These are phyloP conservation scores for Ceratorhiza oryzae-sativae DNA, from an alignment of 1,284 basidiomycete genomes.

Conservation along the genomic window DNA sequence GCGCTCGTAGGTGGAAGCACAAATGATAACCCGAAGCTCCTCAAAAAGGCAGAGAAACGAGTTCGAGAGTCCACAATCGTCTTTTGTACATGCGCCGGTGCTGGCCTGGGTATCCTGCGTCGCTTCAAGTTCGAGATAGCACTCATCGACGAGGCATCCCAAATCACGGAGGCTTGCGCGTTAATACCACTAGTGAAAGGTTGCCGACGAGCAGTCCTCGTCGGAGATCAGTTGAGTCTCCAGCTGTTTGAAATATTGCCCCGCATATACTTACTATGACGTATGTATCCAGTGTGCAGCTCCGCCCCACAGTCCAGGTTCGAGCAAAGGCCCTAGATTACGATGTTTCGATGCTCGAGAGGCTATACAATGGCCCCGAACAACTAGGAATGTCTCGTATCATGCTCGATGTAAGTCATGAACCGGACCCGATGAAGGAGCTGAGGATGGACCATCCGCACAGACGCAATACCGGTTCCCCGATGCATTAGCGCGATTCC, in stretches of 20 bases:
- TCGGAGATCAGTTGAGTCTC: slow-evolving; percentile 69
- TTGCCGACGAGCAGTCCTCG: slow-evolving; percentile 61
- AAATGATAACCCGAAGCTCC: slow-evolving; percentile 63
- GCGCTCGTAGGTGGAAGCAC: slow-evolving; percentile 66
- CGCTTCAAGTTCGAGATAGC: slow-evolving; percentile 66
- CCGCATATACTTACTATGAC: background rate
- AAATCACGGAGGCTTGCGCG: slow-evolving; percentile 63
- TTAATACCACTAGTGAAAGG: slow-evolving; percentile 71
- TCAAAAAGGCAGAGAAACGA: slow-evolving; percentile 64
- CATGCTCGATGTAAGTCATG: slow-evolving; percentile 62
- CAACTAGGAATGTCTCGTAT: slow-evolving; percentile 57
- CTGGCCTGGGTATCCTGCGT: slow-evolving; percentile 64
- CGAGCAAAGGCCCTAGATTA: slow-evolving; percentile 64
- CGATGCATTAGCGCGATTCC: slow-evolving; percentile 62
- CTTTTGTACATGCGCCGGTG: slow-evolving; percentile 70
- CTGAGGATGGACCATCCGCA: background rate
- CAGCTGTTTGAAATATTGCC: background rate
- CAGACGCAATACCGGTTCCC: slow-evolving; percentile 70
- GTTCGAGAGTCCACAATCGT: slow-evolving; percentile 62
- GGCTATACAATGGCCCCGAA: slow-evolving; percentile 58
- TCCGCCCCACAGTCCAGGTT: slow-evolving; percentile 65
- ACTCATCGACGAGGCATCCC: slow-evolving; percentile 71
- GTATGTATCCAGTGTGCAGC: slow-evolving; percentile 61
- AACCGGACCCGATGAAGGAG: background rate
- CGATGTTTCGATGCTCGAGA: slow-evolving; percentile 66